phyloP scores from a whole-genome alignment of 345 rosid genomes.

The Lepidium aucheri region DNA sequence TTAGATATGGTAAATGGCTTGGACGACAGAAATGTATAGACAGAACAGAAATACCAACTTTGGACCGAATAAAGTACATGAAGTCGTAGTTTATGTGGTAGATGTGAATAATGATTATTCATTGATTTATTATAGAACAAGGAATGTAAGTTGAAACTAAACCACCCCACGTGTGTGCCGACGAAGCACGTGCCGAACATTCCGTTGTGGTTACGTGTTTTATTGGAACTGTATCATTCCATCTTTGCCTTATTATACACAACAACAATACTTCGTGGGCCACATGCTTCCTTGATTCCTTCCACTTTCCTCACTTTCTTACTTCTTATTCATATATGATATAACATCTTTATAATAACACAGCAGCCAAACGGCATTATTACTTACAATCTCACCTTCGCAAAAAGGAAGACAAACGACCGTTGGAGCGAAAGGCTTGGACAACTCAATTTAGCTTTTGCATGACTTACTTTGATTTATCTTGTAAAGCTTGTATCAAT shows the following conservation, averaged over 20 bases:
- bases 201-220: conserved; percentile 16
- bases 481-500: not conserved
- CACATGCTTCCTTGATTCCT: conserved; percentile 24
- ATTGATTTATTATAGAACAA: not conserved
- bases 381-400: not conserved
- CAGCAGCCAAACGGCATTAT: conserved; percentile 8
- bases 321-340: not conserved
- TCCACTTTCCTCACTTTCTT: conserved; percentile 5
- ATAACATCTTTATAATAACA: not conserved
- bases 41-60: conserved; percentile 11
- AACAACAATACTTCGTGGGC: conserved; percentile 16
- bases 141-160: not conserved
- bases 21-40: not conserved
- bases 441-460: not conserved
- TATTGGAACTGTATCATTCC: not conserved
- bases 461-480: not conserved
- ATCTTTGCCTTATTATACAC: not conserved
- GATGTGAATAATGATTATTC: not conserved
- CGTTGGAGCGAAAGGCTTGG: conserved; percentile 13
- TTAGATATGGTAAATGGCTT: not conserved
- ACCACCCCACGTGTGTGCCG: conserved; percentile 21
- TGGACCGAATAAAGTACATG: conserved; percentile 7
- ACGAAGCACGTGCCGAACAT: conserved; percentile 21
- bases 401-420: not conserved
- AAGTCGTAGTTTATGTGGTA: not conserved